Conservation (phyloP, 169 alveolate species). For the Plasmodium yoelii region DNA sequence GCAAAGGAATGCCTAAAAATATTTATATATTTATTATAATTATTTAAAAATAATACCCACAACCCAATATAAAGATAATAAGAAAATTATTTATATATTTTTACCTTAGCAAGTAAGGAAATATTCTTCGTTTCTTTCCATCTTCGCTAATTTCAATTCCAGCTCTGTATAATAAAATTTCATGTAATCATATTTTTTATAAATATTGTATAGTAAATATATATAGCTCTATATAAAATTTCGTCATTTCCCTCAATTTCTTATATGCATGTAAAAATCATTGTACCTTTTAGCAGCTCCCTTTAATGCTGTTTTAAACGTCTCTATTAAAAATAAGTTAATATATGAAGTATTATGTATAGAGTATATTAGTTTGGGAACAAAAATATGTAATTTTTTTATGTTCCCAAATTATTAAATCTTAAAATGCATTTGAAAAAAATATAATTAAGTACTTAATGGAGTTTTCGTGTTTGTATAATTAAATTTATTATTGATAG, state of each 20-base stretch:
- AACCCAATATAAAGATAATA: not conserved
- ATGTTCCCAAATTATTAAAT: too few relatives aligned
- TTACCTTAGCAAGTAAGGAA: conserved; percentile 82
- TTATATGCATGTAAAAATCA: not conserved
- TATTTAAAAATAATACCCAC: not conserved
- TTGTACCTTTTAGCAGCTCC: conserved; percentile 83
- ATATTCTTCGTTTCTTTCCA: conserved; percentile 80
- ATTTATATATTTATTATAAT: not conserved
- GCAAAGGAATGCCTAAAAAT: conserved; percentile 83
- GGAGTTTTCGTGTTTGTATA: conserved; percentile 77
- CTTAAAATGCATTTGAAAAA: not conserved
- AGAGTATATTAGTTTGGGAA: not conserved
- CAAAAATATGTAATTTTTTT: too few relatives aligned
- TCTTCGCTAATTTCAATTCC: conserved; percentile 79
- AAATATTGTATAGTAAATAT: not conserved
- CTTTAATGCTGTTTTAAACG: conserved; percentile 82
- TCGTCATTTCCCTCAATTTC: not conserved
- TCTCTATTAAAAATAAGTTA: conserved; percentile 44
- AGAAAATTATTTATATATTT: not conserved
- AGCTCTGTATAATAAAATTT: conserved; percentile 71
- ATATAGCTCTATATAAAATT: not conserved
- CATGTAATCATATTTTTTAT: not conserved
- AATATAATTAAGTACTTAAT: conserved; percentile 45
- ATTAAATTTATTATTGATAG: conserved; percentile 42
- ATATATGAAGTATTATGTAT: not conserved